Percentiles rank a stretch among this genome's conserved stretches.
These are phyloP conservation scores for Boechera divaricarpa DNA, from an alignment of 345 rosid species.

Conservation along the genomic window DNA sequence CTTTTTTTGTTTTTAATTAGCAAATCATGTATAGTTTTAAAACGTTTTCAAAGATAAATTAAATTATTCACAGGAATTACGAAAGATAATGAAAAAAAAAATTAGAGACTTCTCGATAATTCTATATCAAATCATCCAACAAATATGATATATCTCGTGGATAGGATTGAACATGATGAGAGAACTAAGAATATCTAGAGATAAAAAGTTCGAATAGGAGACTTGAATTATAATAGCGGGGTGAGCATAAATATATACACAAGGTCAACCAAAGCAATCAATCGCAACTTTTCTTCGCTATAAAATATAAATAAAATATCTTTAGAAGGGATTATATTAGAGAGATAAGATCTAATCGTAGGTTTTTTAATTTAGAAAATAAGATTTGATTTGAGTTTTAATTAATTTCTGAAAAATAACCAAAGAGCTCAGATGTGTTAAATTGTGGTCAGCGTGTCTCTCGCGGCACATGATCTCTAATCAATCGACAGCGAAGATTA, in stretches of 20 bases:
- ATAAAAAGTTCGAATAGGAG: constrained; percentile 28
- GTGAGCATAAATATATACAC: not conserved
- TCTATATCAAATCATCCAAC: constrained; percentile 18
- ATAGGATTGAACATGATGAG: constrained; percentile 38
- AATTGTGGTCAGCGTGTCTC: constrained; percentile 47
- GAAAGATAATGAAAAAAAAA: constrained; percentile 27
- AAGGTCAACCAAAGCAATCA: constrained; percentile 40
- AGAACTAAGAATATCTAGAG: constrained; percentile 31
- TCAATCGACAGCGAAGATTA: constrained; percentile 47
- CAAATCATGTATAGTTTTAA: not conserved
- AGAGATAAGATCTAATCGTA: constrained; percentile 34
- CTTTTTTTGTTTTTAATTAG: too few species aligned
- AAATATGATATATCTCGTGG: constrained; percentile 35
- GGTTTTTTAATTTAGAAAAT: not conserved
- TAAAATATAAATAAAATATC: not conserved
- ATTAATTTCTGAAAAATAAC: not conserved
- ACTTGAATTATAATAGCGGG: not conserved
- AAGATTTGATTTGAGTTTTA: constrained; percentile 30
- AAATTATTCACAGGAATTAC: constrained; percentile 10
- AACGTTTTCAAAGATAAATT: constrained; percentile 3
- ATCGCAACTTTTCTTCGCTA: constrained; percentile 15
- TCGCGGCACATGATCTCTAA: constrained; percentile 47
- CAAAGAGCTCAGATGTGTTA: constrained; percentile 41
- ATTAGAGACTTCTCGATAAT: not conserved
- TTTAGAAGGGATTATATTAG: constrained; percentile 12